These are phyloP conservation scores for Fagus crenata DNA, from an alignment of 306 rosid genomes.

Conservation along the genomic window DNA sequence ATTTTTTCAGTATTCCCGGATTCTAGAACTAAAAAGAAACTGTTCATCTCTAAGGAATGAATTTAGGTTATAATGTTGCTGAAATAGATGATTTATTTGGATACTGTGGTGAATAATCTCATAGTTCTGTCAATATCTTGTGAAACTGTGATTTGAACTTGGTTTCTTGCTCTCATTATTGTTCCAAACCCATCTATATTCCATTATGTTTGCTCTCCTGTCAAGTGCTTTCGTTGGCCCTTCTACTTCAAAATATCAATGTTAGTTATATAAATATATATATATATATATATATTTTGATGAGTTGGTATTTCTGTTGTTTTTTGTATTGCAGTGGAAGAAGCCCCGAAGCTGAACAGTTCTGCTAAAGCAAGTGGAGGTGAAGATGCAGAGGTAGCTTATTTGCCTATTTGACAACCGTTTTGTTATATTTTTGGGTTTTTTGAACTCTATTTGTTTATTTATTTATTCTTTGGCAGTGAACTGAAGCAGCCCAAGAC, in stretches of 20 bases:
- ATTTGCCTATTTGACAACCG: slow-evolving; percentile 13
- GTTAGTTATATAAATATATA: too few species aligned
- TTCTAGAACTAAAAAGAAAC: background rate
- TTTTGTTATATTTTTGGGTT: background rate
- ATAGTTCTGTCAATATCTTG: background rate
- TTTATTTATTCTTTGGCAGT: slow-evolving; percentile 35
- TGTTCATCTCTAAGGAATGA: background rate
- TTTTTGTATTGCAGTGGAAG: slow-evolving; percentile 39
- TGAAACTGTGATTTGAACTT: background rate
- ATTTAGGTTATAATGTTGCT: background rate
- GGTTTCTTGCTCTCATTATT: background rate
- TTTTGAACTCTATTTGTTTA: background rate
- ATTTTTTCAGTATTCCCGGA: background rate
- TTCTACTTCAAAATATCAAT: background rate
- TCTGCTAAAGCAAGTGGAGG: slow-evolving; percentile 41
- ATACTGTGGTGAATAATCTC: background rate
- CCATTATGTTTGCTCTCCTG: background rate
- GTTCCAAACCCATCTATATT: background rate
- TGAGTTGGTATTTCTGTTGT: slow-evolving; percentile 4
- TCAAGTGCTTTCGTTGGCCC: background rate
- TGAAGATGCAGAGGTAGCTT: slow-evolving; percentile 52
- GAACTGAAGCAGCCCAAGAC: slow-evolving; percentile 28
- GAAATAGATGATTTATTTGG: slow-evolving; percentile 10
- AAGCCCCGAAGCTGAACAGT: slow-evolving; percentile 42
- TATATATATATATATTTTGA: background rate